Evolutionary conservation across 225 moss, liverwort and hornwort species (phyloP).

Genomic region (Bryoerythrophyllum caledonicum): DNA sequence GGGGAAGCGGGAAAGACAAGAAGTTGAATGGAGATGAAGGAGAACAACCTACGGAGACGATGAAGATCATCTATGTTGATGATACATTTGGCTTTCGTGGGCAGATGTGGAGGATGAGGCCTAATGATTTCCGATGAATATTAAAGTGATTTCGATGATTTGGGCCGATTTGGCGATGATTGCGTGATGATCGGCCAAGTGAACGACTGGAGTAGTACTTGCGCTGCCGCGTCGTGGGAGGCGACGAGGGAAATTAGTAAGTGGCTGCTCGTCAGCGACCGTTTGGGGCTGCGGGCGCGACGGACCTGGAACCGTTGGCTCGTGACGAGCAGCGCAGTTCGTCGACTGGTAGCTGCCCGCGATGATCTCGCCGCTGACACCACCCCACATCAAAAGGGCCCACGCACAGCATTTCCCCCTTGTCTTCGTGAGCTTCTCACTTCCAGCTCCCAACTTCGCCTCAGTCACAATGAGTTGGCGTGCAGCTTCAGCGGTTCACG

Average conservation of each 20-base stretch:
- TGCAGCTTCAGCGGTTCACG: slow-evolving; percentile 41
- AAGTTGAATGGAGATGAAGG: too few species aligned
- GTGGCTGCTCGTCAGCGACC: slow-evolving; percentile 28
- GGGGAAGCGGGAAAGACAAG: neutral
- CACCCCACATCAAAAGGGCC: neutral
- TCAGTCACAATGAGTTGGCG: slow-evolving; percentile 38
- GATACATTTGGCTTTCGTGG: too few species aligned
- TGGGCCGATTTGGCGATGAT: neutral
- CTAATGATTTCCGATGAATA: neutral
- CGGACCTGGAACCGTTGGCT: slow-evolving; percentile 45
- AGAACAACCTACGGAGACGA: too few species aligned
- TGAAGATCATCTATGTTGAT: too few species aligned
- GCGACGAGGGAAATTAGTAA: slow-evolving; percentile 7
- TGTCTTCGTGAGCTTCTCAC: neutral
- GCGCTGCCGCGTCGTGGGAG: slow-evolving; percentile 7
- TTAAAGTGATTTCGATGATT: neutral
- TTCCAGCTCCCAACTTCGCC: neutral
- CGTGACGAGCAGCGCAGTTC: neutral
- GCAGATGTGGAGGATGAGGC: neutral
- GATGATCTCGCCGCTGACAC: slow-evolving; percentile 11
- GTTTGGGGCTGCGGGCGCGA: slow-evolving; percentile 32
- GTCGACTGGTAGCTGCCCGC: neutral
- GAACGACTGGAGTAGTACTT: neutral
- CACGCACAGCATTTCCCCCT: fast-evolving
- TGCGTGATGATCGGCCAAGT: neutral